Conservation (phyloP, 2,329 filamentous ascomycete genomes). For the Penicillium sp. region DNA sequence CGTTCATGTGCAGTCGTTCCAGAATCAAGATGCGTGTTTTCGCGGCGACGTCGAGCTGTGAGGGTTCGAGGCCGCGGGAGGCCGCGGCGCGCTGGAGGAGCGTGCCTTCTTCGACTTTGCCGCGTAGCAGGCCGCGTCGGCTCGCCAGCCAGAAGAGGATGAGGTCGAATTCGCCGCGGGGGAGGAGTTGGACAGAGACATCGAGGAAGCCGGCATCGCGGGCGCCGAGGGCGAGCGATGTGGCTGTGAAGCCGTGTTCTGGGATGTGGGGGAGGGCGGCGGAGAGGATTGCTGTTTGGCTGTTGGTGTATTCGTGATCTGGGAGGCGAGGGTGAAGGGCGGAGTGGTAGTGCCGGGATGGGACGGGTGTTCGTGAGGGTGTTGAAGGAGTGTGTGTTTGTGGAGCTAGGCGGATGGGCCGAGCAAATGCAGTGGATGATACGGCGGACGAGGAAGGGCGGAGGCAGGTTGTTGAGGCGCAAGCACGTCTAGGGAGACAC, state of each 20-base stretch:
- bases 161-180: conserved; percentile 75
- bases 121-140: conserved; percentile 38
- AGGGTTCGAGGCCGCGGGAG: conserved; percentile 10
- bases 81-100: conserved; percentile 22
- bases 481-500: conserved; percentile 2
- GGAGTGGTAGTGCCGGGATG: conserved; percentile 63
- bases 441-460: neutral
- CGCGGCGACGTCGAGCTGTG: conserved; percentile 51
- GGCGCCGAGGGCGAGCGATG: conserved; percentile 71
- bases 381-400: neutral
- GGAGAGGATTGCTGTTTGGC: conserved; percentile 72
- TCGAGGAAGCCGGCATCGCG: conserved; percentile 82
- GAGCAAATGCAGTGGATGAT: conserved; percentile 1
- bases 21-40: conserved; percentile 71
- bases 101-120: conserved; percentile 32
- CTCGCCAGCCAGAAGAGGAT: conserved; percentile 54
- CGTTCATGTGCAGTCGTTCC: conserved; percentile 73
- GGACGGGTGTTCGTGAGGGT: neutral
- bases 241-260: conserved; percentile 73
- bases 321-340: conserved; percentile 61
- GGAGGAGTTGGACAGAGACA: conserved; percentile 78
- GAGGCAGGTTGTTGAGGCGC: conserved; percentile 6
- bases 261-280: conserved; percentile 79
- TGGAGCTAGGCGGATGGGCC: conserved; percentile 1
- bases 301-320: conserved; percentile 59